These are phyloP conservation scores for Saxophila tyrrhenica DNA, from an alignment of 495 filamentous ascomycete species.

Conservation along the genomic window DNA sequence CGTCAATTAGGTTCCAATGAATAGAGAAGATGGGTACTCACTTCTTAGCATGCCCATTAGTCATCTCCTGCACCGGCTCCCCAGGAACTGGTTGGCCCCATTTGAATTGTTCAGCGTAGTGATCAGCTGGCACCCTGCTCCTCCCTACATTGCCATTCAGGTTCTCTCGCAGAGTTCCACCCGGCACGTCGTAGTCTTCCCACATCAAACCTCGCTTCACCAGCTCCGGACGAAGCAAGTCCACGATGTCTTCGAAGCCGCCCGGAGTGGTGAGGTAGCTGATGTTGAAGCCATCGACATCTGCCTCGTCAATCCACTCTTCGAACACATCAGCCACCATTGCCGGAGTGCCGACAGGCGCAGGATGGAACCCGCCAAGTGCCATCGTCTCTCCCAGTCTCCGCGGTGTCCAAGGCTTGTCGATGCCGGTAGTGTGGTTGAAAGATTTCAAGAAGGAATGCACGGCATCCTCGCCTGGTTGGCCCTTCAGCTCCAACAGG, in stretches of 20 bases:
- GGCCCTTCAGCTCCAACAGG: neutral
- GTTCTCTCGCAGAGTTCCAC: constrained; percentile 3
- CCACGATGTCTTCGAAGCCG: neutral
- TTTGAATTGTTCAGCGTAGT: too few relatives aligned
- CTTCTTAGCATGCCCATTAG: too few relatives aligned
- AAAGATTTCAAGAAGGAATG: neutral
- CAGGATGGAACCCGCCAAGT: constrained; percentile 18
- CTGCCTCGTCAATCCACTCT: constrained; percentile 47
- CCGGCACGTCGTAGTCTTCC: constrained; percentile 1
- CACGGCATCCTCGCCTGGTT: neutral
- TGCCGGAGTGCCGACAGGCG: neutral
- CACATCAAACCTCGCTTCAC: constrained; percentile 2
- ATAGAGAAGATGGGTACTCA: too few relatives aligned
- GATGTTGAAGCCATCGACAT: constrained; percentile 54
- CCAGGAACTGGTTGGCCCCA: too few relatives aligned
- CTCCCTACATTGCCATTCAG: too few relatives aligned
- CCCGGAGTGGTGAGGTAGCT: neutral
- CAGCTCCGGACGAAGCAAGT: neutral
- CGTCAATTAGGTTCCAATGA: too few relatives aligned
- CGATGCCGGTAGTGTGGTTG: constrained; percentile 31
- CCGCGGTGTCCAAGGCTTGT: constrained; percentile 16
- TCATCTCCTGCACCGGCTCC: too few relatives aligned
- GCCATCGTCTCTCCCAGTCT: constrained; percentile 13
- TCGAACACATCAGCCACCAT: constrained; percentile 49
- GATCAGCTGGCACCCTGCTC: too few relatives aligned